Conservation (phyloP, 192 early-diverging fungal species). For the Podila horticola region DNA sequence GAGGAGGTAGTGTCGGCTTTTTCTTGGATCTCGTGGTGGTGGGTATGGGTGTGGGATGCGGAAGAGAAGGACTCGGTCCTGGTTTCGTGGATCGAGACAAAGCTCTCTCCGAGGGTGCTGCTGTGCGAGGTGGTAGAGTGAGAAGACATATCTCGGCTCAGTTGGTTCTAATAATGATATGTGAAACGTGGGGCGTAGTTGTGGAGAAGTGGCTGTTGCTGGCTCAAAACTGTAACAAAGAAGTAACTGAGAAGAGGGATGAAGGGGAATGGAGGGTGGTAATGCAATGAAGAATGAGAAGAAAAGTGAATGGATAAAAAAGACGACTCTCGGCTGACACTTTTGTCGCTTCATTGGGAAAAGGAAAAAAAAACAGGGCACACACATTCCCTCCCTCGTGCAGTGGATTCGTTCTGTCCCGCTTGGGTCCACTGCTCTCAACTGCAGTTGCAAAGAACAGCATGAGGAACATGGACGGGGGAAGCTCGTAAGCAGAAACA, state of each 20-base stretch:
- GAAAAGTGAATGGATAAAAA: neutral
- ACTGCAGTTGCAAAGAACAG: too few relatives aligned
- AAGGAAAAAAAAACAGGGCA: too few relatives aligned
- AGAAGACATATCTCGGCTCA: conserved; percentile 1
- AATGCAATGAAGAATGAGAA: conserved; percentile 1
- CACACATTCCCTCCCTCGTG: too few relatives aligned
- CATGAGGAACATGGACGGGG: too few relatives aligned
- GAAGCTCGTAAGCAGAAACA: too few relatives aligned
- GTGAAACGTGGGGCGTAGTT: neutral
- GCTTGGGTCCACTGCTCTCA: too few relatives aligned
- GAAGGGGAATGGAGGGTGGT: neutral
- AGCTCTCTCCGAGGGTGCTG: conserved; percentile 35
- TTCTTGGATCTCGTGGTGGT: neutral
- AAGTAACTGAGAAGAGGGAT: too few relatives aligned
- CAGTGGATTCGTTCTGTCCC: too few relatives aligned
- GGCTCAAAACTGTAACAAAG: too few relatives aligned
- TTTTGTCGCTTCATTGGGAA: neutral
- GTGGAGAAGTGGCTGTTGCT: neutral
- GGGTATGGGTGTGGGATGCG: neutral
- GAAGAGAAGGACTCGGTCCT: neutral
- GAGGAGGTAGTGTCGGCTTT: neutral
- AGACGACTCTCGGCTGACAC: neutral
- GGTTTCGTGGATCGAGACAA: conserved; percentile 32
- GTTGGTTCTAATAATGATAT: neutral
- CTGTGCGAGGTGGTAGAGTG: neutral